phyloP scores from a whole-genome alignment of 2,329 filamentous ascomycete species.

The Cercospora zeae-maydis region DNA sequence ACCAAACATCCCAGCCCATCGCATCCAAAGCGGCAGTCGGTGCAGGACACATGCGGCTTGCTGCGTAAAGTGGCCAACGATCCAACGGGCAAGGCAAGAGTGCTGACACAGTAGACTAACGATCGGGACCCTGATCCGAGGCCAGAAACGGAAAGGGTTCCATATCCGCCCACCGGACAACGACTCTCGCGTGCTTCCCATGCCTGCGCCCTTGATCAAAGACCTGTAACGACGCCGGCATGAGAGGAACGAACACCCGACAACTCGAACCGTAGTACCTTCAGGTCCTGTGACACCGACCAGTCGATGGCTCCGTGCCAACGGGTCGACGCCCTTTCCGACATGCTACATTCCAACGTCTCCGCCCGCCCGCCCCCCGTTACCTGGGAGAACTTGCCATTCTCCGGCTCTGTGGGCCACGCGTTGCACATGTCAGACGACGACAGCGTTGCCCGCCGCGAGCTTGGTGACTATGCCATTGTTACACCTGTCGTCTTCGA shows the following conservation, averaged over 20 bases:
- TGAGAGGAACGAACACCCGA: not conserved
- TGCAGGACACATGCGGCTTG: not conserved
- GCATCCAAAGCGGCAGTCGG: not conserved
- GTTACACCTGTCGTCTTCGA: constrained; percentile 32
- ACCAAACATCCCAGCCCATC: not conserved
- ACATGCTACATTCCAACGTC: constrained; percentile 18
- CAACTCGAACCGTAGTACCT: not conserved
- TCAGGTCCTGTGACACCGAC: constrained; percentile 1
- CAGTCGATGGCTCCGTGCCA: constrained; percentile 3
- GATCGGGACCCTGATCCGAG: not conserved
- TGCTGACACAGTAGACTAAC: not conserved
- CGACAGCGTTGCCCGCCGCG: constrained; percentile 2
- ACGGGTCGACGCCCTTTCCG: constrained; percentile 5
- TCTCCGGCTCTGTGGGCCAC: not conserved
- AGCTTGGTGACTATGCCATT: constrained; percentile 22
- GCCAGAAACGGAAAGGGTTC: not conserved
- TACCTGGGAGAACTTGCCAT: constrained; percentile 25
- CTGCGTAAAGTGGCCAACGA: not conserved
- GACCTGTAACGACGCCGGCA: not conserved
- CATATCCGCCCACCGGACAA: not conserved
- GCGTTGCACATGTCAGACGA: constrained; percentile 20
- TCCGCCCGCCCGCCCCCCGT: constrained; percentile 19
- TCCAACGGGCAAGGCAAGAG: not conserved
- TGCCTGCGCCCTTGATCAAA: not conserved
- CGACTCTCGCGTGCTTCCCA: not conserved